Evolutionary conservation across 2,329 filamentous ascomycete genomes (phyloP).

Genomic region (Epichloe sylvatica): DNA sequence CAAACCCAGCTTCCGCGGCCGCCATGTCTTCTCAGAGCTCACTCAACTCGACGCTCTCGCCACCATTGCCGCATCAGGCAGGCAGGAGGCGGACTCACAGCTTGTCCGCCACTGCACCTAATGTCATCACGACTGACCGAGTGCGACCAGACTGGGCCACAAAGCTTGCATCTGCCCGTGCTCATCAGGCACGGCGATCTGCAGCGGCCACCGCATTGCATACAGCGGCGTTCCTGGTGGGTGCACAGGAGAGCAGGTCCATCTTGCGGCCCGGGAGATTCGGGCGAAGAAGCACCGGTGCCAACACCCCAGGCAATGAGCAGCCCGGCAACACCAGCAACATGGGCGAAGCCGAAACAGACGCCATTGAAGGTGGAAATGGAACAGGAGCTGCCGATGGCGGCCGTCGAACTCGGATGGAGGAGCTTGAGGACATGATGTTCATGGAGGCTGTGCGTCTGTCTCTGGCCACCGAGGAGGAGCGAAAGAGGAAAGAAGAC

Average conservation of each 20-base stretch:
- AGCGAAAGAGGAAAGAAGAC: constrained; percentile 66
- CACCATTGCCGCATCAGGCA: constrained; percentile 21
- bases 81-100: constrained; percentile 39
- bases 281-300: constrained; percentile 36
- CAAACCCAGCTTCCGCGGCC: constrained; percentile 31
- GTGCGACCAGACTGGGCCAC: constrained; percentile 90
- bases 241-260: constrained; percentile 41
- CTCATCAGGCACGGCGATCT: constrained; percentile 71
- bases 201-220: constrained; percentile 90
- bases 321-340: constrained; percentile 1
- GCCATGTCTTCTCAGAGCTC: constrained; percentile 83
- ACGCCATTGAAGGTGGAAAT: constrained; percentile 12
- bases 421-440: constrained; percentile 95
- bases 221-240: constrained; percentile 85
- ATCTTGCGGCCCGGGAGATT: constrained; percentile 36
- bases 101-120: constrained; percentile 68
- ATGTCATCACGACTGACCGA: constrained; percentile 82
- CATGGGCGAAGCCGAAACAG: constrained; percentile 11
- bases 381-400: constrained; percentile 10
- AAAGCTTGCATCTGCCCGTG: constrained; percentile 72
- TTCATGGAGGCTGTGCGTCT: constrained; percentile 91
- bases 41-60: constrained; percentile 44
- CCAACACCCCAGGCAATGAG: constrained; percentile 15
- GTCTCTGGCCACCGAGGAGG: constrained; percentile 84
- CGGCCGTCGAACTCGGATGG: constrained; percentile 43